Evolutionary conservation across 345 rosid species (phyloP), one percentile per base, ranked within the genome.

Genomic region (Corchorus olitorius): DNA sequence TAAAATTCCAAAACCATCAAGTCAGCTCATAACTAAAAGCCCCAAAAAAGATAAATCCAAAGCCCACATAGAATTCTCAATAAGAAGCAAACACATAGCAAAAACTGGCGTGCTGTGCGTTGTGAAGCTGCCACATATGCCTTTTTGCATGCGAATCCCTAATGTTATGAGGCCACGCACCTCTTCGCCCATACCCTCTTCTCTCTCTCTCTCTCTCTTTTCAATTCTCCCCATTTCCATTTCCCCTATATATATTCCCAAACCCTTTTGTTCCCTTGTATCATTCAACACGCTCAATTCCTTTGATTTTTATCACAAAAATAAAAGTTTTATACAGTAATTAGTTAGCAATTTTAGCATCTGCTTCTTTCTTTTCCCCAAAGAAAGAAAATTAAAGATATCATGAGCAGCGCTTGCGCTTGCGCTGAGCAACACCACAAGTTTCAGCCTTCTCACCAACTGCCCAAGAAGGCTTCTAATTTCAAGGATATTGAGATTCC

Each of bases 401-500:
- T 39, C 43, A 39, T 90, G 93, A 84, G 80, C 82, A 85, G 87
- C 35, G 56, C 84, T 53, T 83, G 86, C 67, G 83, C 83, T 2
- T 83, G 86, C 67, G 83, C 83, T 2, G 91, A 90, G 33, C 90
- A 85, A 64, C 27, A 27, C 27, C 83, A 85, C 81, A 85, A 86
- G 55, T 72, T 77, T 77, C 83, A 46, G 64, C 77, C 67, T 52
- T 79, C 72, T 35, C 80, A 75, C 81, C 85, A 77, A 7, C 85
- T 78, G 75, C 53, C 79, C 63, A 80, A 53, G 63, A 80, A 73
- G 76, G 70, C 80, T 54, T 75, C 80, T 50, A 27, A 27, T 27
- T 77, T 81, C 78, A 73, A 67, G 14, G 84, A 77, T 55, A 78
- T 88, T 64, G 98, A 91, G 46, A 86, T 89, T 73, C 92, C 93